Percentiles rank a stretch among this genome's conserved stretches.
Conservation (phyloP, 371 early-diverging fungal species). For the Batkoa obscura region DNA sequence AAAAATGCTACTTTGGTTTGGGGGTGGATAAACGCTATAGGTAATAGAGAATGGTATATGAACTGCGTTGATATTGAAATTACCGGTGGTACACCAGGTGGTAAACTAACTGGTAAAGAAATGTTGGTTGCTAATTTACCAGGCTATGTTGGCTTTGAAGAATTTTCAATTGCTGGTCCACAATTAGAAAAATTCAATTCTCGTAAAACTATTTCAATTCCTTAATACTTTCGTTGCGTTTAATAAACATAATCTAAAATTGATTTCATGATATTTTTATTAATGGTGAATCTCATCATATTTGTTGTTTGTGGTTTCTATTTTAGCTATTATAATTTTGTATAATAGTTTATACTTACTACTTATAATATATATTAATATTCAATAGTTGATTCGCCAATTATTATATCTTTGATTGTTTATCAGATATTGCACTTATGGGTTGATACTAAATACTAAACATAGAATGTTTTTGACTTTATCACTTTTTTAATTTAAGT, state of each 20-base stretch:
- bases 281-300: too few relatives aligned
- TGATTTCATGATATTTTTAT: too few relatives aligned
- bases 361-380: too few relatives aligned
- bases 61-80: conserved; percentile 44
- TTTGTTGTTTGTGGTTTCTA: too few relatives aligned
- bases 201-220: neutral
- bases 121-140: conserved; percentile 4
- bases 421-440: too few relatives aligned
- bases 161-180: neutral
- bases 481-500: too few relatives aligned
- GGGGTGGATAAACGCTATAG: conserved; percentile 40
- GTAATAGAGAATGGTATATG: conserved; percentile 44
- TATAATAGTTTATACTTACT: too few relatives aligned
- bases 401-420: too few relatives aligned
- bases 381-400: too few relatives aligned
- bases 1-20: conserved; percentile 25
- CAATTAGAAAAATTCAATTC: neutral
- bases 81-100: neutral
- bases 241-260: neutral
- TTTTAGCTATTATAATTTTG: too few relatives aligned
- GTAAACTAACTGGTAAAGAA: conserved; percentile 1
- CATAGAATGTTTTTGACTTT: too few relatives aligned
- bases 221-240: neutral
- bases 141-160: neutral
- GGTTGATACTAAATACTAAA: too few relatives aligned